Base-by-base conservation (phyloP, 306 rosid species). In the Castanopsis chinensis region DNA sequence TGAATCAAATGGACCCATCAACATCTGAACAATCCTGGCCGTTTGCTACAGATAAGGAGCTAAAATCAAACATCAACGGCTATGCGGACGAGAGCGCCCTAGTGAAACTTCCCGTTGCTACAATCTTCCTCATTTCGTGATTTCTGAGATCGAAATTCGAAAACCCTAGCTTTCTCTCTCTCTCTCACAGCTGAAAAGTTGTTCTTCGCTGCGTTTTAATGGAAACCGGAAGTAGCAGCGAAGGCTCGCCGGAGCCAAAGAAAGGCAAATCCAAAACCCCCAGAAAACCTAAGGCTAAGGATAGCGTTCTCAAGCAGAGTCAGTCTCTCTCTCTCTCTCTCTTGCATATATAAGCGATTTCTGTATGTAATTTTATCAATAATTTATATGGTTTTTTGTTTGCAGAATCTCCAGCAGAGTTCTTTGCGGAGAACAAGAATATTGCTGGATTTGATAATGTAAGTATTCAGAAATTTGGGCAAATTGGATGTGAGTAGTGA, bases 391-490 rank as follows among this genome's bases (percentile, higher is more conserved):
- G 7, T 33, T 13, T 73, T 64, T 67, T 27, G 4, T 79, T 75
- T 76, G 85, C 78, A 94, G 97, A 94, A 82, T 94, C 99, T 58
- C 99, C 97, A 3, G 99, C 99, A 18, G 97, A 94, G 78, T 94
- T 92, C 84, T 92, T 94, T 67, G 99, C 97, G 0, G 97, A 94
- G 89, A 94, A 94, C 85, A 94, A 94, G 88, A 92, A 94, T 76
- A 94, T 94, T 53, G 99, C 99, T 60, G 97, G 99, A 49, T 94
- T 94, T 82, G 99, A 94, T 74, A 92, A 92, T 77, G 99, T 92
- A 77, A 63, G 69, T 35, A 3, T 32, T 65, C 45, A 32, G 71
- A 32, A 43, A 33, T 28, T 14, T 32, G 21, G 20, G 14, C 43
- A 1, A 33, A 28, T 14, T 33, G 25, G 45, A 30, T 64, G 70